Evolutionary conservation across 2,329 filamentous ascomycete species (phyloP), one percentile per base, ranked within the genome.

Genomic region (Verruconis gallopava): DNA sequence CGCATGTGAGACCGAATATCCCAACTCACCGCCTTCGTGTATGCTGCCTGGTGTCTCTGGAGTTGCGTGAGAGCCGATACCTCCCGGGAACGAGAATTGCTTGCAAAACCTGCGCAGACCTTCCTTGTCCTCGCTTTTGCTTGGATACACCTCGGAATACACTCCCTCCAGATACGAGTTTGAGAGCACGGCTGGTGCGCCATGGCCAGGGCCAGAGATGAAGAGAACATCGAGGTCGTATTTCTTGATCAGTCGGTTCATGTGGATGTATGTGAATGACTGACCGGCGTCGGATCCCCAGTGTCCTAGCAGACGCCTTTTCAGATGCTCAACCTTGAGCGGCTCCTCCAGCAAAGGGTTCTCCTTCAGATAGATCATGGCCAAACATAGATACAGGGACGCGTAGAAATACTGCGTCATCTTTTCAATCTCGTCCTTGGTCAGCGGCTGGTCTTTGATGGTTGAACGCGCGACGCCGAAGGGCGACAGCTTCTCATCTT

Each of bases 201-300:
- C 82, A 50, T 88, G 82, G 32, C 82, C 82, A 0, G 82, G 82
- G 4, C 82, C 82, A 2, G 79, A 84, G 44, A 88, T 67, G 56
- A 83, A 86, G 50, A 84, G 69, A 21, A 74, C 70, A 53, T 88
- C 71, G 38, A 86, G 63, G 48, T 83, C 73, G 53, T 85, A 81
- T 61, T 85, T 86, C 60, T 81, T 85, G 67, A 86, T 85, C 45
- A 86, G 64, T 22, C 81, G 77, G 60, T 86, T 86, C 69, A 85
- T 81, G 62, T 86, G 81, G 65, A 85, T 82, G 59, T 78, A 86
- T 22, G 80, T 82, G 61, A 88, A 86, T 45, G 80, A 77, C 59
- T 86, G 82, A 12, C 81, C 82, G n/a, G 82, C 77, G 38, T 82
- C 81, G 2, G 79, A 84, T 42, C 82, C 82, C 69, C 83, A 88